phyloP scores from a whole-genome alignment of 2,329 filamentous ascomycete genomes.

The Aspergillus amoenus region DNA sequence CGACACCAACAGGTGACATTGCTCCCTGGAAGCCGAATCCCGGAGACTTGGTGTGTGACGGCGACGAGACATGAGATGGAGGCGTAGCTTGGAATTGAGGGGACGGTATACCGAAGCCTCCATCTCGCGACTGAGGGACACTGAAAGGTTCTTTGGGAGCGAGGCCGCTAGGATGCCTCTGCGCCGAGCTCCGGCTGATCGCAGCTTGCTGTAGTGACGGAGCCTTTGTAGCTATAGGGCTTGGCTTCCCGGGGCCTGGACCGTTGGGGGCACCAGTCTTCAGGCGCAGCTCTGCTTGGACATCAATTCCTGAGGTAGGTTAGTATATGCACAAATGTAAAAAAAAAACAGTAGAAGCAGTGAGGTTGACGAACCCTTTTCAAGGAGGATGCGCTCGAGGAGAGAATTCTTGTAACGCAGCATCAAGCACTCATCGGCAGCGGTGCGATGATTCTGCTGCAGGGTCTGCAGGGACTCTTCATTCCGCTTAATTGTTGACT shows the following conservation, averaged over 20 bases:
- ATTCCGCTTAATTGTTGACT: slow-evolving; percentile 95
- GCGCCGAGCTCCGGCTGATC: slow-evolving; percentile 72
- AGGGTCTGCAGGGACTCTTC: slow-evolving; percentile 90
- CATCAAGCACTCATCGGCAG: slow-evolving; percentile 97
- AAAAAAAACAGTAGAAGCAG: neutral
- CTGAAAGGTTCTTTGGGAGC: slow-evolving; percentile 61
- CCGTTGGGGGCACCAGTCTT: slow-evolving; percentile 85
- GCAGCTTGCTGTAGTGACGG: slow-evolving; percentile 77
- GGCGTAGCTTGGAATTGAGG: slow-evolving; percentile 79
- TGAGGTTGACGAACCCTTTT: slow-evolving; percentile 68
- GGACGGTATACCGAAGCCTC: slow-evolving; percentile 51
- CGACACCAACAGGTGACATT: slow-evolving; percentile 61
- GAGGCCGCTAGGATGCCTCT: slow-evolving; percentile 71
- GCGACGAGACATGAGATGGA: slow-evolving; percentile 73
- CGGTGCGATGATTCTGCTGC: slow-evolving; percentile 89
- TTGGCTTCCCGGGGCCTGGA: slow-evolving; percentile 59
- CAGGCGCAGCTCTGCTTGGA: slow-evolving; percentile 89
- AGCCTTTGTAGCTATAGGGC: slow-evolving; percentile 67
- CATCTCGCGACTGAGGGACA: slow-evolving; percentile 51
- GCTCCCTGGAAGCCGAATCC: slow-evolving; percentile 60
- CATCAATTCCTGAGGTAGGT: slow-evolving; percentile 74
- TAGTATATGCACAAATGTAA: slow-evolving; percentile 8
- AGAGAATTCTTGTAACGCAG: slow-evolving; percentile 97
- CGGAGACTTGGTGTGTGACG: slow-evolving; percentile 61
- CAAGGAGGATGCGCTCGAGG: slow-evolving; percentile 88